Percentiles rank a stretch among this genome's conserved stretches.
Conservation (phyloP, 768 basidiomycete species). For the Cyclocybe aegerita region DNA sequence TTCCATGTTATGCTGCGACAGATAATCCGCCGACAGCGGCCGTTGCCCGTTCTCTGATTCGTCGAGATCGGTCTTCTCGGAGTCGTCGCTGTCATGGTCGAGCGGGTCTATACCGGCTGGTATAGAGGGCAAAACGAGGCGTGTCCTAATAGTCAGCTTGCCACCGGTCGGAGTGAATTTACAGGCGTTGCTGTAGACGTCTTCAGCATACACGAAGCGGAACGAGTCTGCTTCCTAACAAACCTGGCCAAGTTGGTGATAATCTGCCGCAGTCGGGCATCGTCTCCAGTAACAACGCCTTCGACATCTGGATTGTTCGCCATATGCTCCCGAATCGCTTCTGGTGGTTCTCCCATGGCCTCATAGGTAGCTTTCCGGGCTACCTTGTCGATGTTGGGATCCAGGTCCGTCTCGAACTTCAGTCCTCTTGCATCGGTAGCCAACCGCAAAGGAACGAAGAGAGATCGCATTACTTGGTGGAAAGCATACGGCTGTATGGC, state of each 20-base stretch:
- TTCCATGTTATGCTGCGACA: conserved; percentile 51
- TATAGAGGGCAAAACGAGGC: conserved; percentile 43
- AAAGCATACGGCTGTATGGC: conserved; percentile 63
- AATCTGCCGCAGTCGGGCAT: conserved; percentile 77
- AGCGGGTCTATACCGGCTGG: conserved; percentile 18
- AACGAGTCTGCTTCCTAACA: conserved; percentile 1
- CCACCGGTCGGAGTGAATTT: conserved; percentile 78
- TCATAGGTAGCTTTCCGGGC: conserved; percentile 60
- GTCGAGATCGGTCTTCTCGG: conserved; percentile 7
- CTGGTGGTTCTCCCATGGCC: conserved; percentile 52
- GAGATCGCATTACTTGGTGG: conserved; percentile 74
- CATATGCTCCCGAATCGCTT: conserved; percentile 40
- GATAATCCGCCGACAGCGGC: conserved; percentile 36
- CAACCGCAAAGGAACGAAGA: conserved; percentile 67
- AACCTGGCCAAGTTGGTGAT: conserved; percentile 83
- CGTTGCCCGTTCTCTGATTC: conserved; percentile 26
- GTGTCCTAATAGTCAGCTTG: conserved; percentile 65
- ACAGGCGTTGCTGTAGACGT: conserved; percentile 60
- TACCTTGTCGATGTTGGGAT: conserved; percentile 66
- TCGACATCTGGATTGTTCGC: conserved; percentile 48
- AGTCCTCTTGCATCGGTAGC: conserved; percentile 68
- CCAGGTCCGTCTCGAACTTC: conserved; percentile 67
- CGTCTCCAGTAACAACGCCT: conserved; percentile 81
- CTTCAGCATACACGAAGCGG: neutral
- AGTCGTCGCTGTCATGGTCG: conserved; percentile 7